These are phyloP conservation scores for Penicillium sp. DNA, from an alignment of 2,329 filamentous ascomycete species.

Conservation along the genomic window DNA sequence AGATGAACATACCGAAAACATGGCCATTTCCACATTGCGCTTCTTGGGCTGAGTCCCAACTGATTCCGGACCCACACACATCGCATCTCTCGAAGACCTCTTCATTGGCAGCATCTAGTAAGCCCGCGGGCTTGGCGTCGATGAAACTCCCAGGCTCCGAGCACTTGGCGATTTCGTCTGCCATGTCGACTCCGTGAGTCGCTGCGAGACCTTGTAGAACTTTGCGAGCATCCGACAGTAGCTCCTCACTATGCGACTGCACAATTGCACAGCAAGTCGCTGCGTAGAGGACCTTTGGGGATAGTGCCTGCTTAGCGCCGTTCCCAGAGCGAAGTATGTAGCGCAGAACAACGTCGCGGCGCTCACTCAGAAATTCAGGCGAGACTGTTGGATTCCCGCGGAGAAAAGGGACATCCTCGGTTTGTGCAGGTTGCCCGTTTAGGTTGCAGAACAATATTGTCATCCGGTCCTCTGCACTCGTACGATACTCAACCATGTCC, in stretches of 20 bases:
- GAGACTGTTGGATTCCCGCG: constrained; percentile 23
- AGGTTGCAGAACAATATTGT: constrained; percentile 43
- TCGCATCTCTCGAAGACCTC: constrained; percentile 55
- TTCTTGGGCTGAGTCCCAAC: constrained; percentile 52
- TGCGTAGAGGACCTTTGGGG: constrained; percentile 41
- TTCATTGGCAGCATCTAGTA: constrained; percentile 28
- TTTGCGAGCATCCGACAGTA: constrained; percentile 31
- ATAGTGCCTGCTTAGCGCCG: constrained; percentile 26
- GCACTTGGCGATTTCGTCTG: constrained; percentile 39
- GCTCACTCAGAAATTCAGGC: constrained; percentile 20
- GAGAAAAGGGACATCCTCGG: constrained; percentile 1
- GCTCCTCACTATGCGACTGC: constrained; percentile 27
- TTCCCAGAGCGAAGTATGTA: constrained; percentile 34
- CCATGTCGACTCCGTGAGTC: constrained; percentile 36
- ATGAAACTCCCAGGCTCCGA: constrained; percentile 21
- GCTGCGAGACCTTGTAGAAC: constrained; percentile 34
- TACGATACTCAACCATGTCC: constrained; percentile 62
- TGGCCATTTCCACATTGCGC: constrained; percentile 58
- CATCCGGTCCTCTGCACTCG: constrained; percentile 51
- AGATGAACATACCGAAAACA: constrained; percentile 50
- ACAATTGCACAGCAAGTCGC: constrained; percentile 43
- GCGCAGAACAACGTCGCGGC: constrained; percentile 31
- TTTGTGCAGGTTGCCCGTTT: constrained; percentile 19
- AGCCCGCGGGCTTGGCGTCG: constrained; percentile 29
- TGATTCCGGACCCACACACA: constrained; percentile 55